phyloP scores from a whole-genome alignment of 2,329 filamentous ascomycete species.

The Neopestalotiopsis clavispora region DNA sequence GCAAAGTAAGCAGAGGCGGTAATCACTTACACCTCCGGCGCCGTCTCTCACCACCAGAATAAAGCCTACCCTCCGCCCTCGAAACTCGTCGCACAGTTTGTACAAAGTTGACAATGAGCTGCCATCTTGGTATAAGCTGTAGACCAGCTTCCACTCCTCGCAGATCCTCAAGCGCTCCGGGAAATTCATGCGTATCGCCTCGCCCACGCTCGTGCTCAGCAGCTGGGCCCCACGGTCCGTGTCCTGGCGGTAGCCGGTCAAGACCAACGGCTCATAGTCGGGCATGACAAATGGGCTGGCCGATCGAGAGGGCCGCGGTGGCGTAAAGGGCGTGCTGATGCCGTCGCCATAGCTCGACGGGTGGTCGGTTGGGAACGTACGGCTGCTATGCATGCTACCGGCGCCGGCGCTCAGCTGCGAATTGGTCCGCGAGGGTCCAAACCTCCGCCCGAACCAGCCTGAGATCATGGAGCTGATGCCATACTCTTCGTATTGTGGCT shows the following conservation, averaged over 20 bases:
- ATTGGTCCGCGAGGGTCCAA: conserved; percentile 11
- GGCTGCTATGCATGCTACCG: conserved; percentile 16
- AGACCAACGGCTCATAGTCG: conserved; percentile 79
- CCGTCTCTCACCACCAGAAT: conserved; percentile 86
- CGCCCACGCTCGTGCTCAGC: conserved; percentile 75
- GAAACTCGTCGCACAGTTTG: conserved; percentile 72
- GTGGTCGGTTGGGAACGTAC: conserved; percentile 20
- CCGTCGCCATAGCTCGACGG: conserved; percentile 43
- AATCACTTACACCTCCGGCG: conserved; percentile 68
- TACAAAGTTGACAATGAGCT: conserved; percentile 88
- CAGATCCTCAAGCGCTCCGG: conserved; percentile 86
- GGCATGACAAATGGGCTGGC: conserved; percentile 85
- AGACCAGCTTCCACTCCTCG: conserved; percentile 85
- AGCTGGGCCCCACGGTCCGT: conserved; percentile 68
- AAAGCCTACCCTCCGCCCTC: conserved; percentile 78
- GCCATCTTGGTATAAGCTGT: conserved; percentile 91
- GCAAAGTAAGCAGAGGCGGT: background rate
- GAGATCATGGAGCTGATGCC: conserved; percentile 14
- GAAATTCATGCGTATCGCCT: conserved; percentile 89
- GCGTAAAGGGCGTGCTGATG: conserved; percentile 64
- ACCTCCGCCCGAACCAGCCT: conserved; percentile 7
- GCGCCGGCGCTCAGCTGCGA: conserved; percentile 21
- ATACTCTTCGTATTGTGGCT: conserved; percentile 3
- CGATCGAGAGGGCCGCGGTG: conserved; percentile 54
- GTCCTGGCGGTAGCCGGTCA: conserved; percentile 68